Base-by-base conservation (phyloP, 2,329 filamentous ascomycete genomes). In the Neofusicoccum umdonicola region DNA sequence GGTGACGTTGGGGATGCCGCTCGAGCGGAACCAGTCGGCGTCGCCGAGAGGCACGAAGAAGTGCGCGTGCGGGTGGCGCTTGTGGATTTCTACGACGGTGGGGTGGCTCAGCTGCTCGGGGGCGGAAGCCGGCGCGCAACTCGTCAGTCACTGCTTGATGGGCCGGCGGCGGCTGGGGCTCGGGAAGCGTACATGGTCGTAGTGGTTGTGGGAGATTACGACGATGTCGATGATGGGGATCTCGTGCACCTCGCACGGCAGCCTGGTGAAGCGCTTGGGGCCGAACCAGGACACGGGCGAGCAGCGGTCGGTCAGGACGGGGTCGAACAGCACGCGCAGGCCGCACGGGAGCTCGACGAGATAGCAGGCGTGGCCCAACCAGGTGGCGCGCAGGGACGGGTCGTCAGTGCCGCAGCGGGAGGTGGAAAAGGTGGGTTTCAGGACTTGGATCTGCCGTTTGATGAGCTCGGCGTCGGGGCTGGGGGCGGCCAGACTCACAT, bases 281-380 rank as follows among this genome's bases (percentile, higher is more conserved):
- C 87, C 87, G 64, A 90, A 72, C 69, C 87, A 88, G 45, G 82
- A 83, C 69, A 93, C 82, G 0, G 93, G 94, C 37, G 89, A 88
- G 79, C 94, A 97, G 70, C 92, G 88, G 68, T 92, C 87, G 74
- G 94, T 92, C 69, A 97, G 96, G 44, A 97, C 93, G 1, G 94
- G 94, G 73, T 97, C 94, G 75, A 97, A 97, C 4, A 98, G 85
- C 3, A 96, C 91, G 62, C 93, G 88, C 62, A 97, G 82, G 0
- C 94, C 94, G 13, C 86, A 85, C 2, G 93, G 92, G 71, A 93
- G 97, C 77, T 97, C 94, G 70, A 96, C 87, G 72, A 92, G 93
- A 80, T 93, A 97, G 80, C 92, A 97, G 3, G 94, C 93, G 77
- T 98, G 94, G 37, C 94, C 94, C 2, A 97, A 87, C 94, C 94